Evolutionary conservation across 129 eudicot species (phyloP), one percentile per base, ranked within the genome.

Genomic region (Centaurea solstitialis): DNA sequence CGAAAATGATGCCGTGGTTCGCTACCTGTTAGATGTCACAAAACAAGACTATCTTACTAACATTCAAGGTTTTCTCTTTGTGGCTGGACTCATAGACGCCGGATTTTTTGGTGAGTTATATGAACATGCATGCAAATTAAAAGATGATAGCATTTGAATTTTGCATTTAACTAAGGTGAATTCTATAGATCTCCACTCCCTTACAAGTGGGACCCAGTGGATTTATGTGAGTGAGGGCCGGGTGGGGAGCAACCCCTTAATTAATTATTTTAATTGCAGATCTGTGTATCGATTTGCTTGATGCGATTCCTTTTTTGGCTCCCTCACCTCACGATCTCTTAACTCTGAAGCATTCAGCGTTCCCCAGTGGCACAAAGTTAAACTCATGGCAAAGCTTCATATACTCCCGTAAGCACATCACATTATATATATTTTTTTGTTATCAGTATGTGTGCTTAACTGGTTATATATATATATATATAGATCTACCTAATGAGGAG

Each of bases 81-180:
- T 35, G 68, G 37, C 22, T 33, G 53, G 68, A 9, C 83, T 79
- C 68, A 79, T 70, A 50, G 35, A 33, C 38, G 37, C 61, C 10
- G 23, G 69, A 33, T 71, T 79, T 35, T 79, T 26, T 30, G 71
- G 83, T 79, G 61, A 79, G 82, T 79, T 68, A 9, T 41, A 9
- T 3, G 1, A 71, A 43, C 12, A 13, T 47, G 59, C 18, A 1
- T 39, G 43, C 5, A 39, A 6, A 39, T 39, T 0, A 6, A 39
- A 39, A 39, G 7, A n/a, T n/a, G 45, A 40, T 9, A 3, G 9
- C 1, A 40, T 47, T 47, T 47, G 59, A 3, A 13, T 47, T 47
- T 45, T 45, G 3, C 17, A 10, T 74, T 53, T 33, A 4, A 6
- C 12, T 70, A n/a, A n/a, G n/a, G n/a, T n/a, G n/a, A n/a, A n/a